Conservation (phyloP, 2,329 filamentous ascomycete genomes). For the Dactylellina parvicollis region DNA sequence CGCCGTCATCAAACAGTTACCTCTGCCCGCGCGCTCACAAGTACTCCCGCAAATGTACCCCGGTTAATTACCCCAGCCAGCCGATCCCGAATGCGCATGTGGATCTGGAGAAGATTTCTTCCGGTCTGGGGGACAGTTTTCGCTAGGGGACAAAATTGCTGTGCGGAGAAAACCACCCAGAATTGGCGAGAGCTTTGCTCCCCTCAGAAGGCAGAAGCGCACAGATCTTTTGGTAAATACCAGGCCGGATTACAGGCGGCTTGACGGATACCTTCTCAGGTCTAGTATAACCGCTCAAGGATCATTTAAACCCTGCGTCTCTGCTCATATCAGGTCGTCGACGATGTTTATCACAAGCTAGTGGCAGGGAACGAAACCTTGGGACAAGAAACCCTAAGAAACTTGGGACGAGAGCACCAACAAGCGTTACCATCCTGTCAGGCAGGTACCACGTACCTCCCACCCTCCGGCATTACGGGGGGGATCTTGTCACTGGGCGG, state of each 20-base stretch:
- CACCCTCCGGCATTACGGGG: slow-evolving; percentile 14
- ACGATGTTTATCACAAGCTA: slow-evolving; percentile 32
- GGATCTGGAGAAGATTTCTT: slow-evolving; percentile 30
- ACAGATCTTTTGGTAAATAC: neutral
- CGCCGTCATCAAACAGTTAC: slow-evolving; percentile 11
- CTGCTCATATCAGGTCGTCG: neutral
- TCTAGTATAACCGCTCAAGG: too few relatives aligned
- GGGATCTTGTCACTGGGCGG: slow-evolving; percentile 3
- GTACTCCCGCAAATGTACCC: neutral
- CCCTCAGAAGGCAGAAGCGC: slow-evolving; percentile 8
- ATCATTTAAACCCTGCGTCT: neutral
- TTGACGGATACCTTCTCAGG: slow-evolving; percentile 38
- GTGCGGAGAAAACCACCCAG: slow-evolving; percentile 10
- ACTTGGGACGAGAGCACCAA: slow-evolving; percentile 11
- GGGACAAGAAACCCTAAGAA: slow-evolving; percentile 33
- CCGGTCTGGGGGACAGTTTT: neutral
- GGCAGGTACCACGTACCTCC: slow-evolving; percentile 26
- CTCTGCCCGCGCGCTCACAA: slow-evolving; percentile 2
- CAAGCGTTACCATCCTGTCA: neutral
- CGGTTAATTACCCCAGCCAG: slow-evolving; percentile 23
- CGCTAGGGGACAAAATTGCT: neutral
- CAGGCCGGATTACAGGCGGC: slow-evolving; percentile 34
- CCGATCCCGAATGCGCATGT: slow-evolving; percentile 31
- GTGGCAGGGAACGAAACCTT: slow-evolving; percentile 20
- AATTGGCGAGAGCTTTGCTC: neutral